Evolutionary conservation across 2,329 filamentous ascomycete genomes (phyloP).

Genomic region (Hortaea sp.): DNA sequence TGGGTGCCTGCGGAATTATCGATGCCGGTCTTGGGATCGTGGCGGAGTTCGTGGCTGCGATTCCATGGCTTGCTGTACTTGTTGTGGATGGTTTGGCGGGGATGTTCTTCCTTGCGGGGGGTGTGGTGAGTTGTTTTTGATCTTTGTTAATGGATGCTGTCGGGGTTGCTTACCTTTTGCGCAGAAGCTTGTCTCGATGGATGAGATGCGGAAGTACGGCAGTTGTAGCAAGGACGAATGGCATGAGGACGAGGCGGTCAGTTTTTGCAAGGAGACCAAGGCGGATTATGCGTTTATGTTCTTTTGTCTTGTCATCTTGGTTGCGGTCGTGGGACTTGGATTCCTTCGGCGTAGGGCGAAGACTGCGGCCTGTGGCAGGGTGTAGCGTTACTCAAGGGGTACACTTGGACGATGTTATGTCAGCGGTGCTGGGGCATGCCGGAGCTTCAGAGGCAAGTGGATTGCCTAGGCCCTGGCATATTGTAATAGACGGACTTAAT

Average conservation of each 20-base stretch:
- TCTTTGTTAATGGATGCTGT: neutral
- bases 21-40: neutral
- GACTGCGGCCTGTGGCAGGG: too few species aligned
- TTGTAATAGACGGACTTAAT: too few species aligned
- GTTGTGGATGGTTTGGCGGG: neutral
- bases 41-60: neutral
- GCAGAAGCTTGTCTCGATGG: neutral
- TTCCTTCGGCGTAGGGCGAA: neutral
- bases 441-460: too few species aligned
- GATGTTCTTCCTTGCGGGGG: too few species aligned
- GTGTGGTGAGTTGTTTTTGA: too few species aligned
- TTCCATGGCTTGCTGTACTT: neutral
- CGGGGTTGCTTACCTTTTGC: neutral
- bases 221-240: neutral
- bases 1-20: neutral
- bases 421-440: too few species aligned
- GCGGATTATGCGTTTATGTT: neutral
- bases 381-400: too few species aligned
- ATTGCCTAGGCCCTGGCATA: too few species aligned
- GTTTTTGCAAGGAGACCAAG: neutral
- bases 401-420: too few species aligned
- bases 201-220: neutral
- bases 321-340: neutral
- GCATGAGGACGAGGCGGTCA: neutral
- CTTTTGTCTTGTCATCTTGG: neutral